Conservation (phyloP, 2,329 filamentous ascomycete species). For the Phoma sp. region DNA sequence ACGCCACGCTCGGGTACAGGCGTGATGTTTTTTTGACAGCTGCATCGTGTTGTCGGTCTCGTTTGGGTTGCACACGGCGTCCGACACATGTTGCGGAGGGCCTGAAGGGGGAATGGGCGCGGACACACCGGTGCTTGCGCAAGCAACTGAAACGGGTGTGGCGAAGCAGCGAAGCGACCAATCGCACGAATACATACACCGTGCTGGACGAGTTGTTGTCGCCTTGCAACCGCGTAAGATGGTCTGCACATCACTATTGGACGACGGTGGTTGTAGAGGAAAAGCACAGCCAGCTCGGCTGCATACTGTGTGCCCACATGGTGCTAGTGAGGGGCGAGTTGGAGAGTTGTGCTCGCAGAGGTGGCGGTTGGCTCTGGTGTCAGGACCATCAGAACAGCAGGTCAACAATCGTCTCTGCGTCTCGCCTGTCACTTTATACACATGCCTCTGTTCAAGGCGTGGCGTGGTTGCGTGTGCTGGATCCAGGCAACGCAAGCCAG, state of each 20-base stretch:
- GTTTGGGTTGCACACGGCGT: constrained; percentile 14
- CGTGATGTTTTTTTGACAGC: constrained; percentile 10
- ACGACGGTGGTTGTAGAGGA: background rate
- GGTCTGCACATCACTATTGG: constrained; percentile 12
- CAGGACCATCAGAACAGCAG: background rate
- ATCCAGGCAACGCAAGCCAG: background rate
- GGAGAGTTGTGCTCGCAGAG: background rate
- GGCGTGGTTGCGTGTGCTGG: background rate
- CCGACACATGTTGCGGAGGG: constrained; percentile 4
- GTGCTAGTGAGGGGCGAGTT: background rate
- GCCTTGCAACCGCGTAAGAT: constrained; percentile 8
- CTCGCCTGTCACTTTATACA: constrained; percentile 5
- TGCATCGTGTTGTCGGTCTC: constrained; percentile 7
- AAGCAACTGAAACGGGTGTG: constrained; percentile 14
- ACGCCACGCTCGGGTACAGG: constrained; percentile 8
- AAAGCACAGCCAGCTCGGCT: constrained; percentile 7
- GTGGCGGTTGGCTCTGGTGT: background rate
- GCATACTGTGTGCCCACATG: constrained; percentile 2
- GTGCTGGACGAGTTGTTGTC: background rate
- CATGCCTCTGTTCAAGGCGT: background rate
- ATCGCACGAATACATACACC: background rate
- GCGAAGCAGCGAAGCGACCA: constrained; percentile 15
- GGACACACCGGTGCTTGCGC: constrained; percentile 3
- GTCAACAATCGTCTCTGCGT: background rate
- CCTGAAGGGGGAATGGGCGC: constrained; percentile 1